phyloP scores from a whole-genome alignment of 257 asterid species.

The Jasminum sambac region DNA sequence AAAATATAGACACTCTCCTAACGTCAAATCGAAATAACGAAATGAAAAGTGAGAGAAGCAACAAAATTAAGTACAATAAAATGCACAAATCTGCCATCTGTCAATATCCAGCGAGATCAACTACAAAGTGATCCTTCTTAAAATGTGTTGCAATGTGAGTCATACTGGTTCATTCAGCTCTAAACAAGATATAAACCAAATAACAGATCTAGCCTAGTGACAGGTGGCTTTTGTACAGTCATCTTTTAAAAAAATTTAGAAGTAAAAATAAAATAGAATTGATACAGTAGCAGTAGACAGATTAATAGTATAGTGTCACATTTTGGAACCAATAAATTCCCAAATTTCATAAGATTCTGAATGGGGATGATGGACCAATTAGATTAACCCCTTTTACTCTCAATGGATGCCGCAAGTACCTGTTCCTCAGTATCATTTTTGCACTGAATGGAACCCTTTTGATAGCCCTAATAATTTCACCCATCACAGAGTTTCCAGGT shows the following conservation, averaged over 20 bases:
- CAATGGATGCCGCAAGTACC: background rate
- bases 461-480: background rate
- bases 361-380: background rate
- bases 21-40: background rate
- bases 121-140: background rate
- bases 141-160: background rate
- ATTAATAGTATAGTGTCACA: background rate
- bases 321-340: background rate
- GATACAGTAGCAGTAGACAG: background rate
- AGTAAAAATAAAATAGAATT: background rate
- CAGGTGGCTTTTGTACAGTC: background rate
- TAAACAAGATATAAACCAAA: background rate
- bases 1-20: background rate
- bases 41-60: background rate
- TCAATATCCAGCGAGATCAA: background rate
- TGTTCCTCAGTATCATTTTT: background rate
- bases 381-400: background rate
- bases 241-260: background rate
- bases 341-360: background rate
- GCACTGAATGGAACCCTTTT: conserved; percentile 1
- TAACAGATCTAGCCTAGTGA: background rate
- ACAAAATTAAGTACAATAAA: background rate
- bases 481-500: background rate
- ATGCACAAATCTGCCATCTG: background rate
- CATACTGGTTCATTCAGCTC: background rate